Evolutionary conservation across 164 flowering plant species (phyloP).

Genomic region (Berberis vulgaris): DNA sequence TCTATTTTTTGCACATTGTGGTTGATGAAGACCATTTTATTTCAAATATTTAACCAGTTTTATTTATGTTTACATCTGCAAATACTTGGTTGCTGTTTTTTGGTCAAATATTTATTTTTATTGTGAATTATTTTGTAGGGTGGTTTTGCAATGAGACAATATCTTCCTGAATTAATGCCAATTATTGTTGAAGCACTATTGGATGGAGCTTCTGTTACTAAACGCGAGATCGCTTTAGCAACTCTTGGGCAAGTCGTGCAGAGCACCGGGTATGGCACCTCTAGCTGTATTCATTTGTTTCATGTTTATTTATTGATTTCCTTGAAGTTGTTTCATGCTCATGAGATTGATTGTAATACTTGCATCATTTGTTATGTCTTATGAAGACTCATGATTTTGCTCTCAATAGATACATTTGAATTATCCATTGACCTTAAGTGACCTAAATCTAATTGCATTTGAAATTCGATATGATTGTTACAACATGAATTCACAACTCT

Average conservation of each 20-base stretch:
- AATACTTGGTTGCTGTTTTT: not conserved
- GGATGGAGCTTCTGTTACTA: conserved; percentile 91
- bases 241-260: conserved; percentile 99
- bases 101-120: not conserved
- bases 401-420: not conserved
- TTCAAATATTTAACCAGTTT: too few species aligned
- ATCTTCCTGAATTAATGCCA: conserved; percentile 84
- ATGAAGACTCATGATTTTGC: not conserved
- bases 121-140: conserved; percentile 44
- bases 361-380: not conserved
- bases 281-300: not conserved
- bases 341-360: not conserved
- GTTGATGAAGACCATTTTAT: too few species aligned
- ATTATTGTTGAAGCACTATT: conserved; percentile 86
- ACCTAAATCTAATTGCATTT: too few species aligned
- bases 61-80: too few species aligned
- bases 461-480: too few species aligned
- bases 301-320: not conserved
- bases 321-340: not conserved
- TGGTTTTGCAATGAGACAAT: conserved; percentile 88
- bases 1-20: too few species aligned
- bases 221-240: conserved; percentile 91
- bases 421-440: too few species aligned
- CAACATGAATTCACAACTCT: too few species aligned
- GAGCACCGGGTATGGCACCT: conserved; percentile 79